These are phyloP conservation scores for Cyclotella atomus DNA, from an alignment of 108 stramenopile species.

Conservation along the genomic window DNA sequence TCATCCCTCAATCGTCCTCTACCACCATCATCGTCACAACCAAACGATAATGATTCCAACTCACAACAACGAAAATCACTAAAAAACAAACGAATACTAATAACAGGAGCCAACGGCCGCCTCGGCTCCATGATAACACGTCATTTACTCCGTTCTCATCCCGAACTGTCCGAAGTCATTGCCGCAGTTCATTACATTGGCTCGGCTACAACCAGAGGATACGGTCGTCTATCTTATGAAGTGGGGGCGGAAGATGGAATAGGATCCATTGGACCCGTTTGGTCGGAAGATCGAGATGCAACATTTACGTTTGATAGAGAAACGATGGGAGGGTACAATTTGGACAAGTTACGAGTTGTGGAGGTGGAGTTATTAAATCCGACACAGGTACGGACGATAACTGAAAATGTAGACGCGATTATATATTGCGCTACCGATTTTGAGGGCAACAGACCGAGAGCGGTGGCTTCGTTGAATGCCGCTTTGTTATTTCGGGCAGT, in stretches of 20 bases:
- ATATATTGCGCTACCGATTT: slow-evolving; percentile 88
- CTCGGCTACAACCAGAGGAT: slow-evolving; percentile 70
- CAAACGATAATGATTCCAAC: slow-evolving; percentile 9
- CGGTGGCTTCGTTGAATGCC: slow-evolving; percentile 67
- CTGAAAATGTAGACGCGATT: slow-evolving; percentile 72
- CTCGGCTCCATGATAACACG: slow-evolving; percentile 84
- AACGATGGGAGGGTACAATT: slow-evolving; percentile 77
- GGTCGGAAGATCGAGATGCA: slow-evolving; percentile 65
- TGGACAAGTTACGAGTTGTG: slow-evolving; percentile 77
- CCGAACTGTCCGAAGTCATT: slow-evolving; percentile 70
- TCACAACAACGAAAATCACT: slow-evolving; percentile 41
- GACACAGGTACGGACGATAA: slow-evolving; percentile 69
- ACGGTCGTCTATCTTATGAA: slow-evolving; percentile 83
- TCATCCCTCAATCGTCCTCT: slow-evolving; percentile 37
- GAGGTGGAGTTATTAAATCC: slow-evolving; percentile 86
- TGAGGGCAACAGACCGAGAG: slow-evolving; percentile 77
- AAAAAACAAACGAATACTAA: slow-evolving; percentile 63
- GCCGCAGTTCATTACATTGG: slow-evolving; percentile 84
- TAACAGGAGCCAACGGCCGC: slow-evolving; percentile 84
- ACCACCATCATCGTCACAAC: slow-evolving; percentile 6
- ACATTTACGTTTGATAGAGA: slow-evolving; percentile 64
- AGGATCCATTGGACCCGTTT: slow-evolving; percentile 71
- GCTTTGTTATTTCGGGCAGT: slow-evolving; percentile 86
- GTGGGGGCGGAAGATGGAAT: slow-evolving; percentile 84
- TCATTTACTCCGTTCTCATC: slow-evolving; percentile 65